phyloP scores from a whole-genome alignment of 345 rosid species.

The Excoecaria agallocha region DNA sequence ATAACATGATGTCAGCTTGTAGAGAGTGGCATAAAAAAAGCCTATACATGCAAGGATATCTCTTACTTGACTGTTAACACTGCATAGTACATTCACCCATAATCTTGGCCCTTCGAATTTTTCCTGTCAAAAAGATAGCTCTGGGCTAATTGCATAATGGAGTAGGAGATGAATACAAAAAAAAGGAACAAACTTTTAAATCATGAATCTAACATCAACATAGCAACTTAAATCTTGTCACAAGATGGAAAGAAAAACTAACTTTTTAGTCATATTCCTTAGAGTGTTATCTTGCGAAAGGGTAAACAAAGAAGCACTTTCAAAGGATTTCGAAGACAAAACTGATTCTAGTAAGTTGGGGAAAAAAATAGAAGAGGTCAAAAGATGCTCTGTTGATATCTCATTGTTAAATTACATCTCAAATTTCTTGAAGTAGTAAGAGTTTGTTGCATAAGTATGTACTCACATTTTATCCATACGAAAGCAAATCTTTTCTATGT shows the following conservation, averaged over 20 bases:
- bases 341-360: constrained; percentile 35
- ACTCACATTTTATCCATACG: not conserved
- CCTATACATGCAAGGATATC: constrained; percentile 2
- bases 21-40: not conserved
- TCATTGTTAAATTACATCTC: not conserved
- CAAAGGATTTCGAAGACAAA: constrained; percentile 22
- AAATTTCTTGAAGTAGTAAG: not conserved
- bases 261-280: constrained; percentile 36
- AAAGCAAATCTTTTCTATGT: too few relatives aligned
- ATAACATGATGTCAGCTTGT: not conserved
- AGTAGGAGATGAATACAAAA: not conserved
- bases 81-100: constrained; percentile 83
- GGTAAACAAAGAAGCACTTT: constrained; percentile 21
- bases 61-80: constrained; percentile 74
- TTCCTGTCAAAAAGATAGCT: constrained; percentile 43
- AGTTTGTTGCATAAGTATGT: not conserved
- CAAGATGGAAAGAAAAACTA: constrained; percentile 15
- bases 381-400: not conserved
- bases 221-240: not conserved
- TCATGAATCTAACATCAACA: not conserved
- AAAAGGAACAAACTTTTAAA: not conserved
- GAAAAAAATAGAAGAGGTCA: not conserved
- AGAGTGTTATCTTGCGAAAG: constrained; percentile 25
- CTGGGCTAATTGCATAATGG: not conserved
- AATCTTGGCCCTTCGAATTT: constrained; percentile 66